Conservation (phyloP, 176 grass and related monocot species). For the Triticum urartu region DNA sequence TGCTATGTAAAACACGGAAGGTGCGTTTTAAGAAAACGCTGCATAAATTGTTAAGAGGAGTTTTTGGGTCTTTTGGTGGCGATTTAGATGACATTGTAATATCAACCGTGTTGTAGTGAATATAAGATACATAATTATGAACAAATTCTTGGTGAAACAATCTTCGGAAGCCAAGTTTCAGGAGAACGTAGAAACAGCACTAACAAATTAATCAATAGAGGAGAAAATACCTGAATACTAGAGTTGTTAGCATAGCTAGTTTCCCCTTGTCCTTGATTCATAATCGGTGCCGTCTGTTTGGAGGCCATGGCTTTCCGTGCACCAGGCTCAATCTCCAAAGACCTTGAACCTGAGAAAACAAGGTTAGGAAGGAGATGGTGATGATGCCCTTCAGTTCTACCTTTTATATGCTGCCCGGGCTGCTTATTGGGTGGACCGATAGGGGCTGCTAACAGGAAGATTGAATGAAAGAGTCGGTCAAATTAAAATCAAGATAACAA, state of each 20-base stretch:
- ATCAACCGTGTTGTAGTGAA: background rate
- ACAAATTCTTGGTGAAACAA: background rate
- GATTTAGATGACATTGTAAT: too few relatives aligned
- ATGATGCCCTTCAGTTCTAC: background rate
- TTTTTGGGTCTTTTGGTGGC: too few relatives aligned
- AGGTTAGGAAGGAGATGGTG: background rate
- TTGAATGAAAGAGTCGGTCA: background rate
- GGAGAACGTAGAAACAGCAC: background rate
- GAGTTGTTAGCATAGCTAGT: constrained; percentile 23
- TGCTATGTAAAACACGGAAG: too few relatives aligned
- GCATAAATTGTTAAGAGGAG: too few relatives aligned
- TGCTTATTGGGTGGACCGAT: background rate
- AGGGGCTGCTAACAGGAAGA: background rate
- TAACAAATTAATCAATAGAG: background rate
- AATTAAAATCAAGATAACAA: background rate
- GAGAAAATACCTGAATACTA: background rate
- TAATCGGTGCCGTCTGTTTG: background rate
- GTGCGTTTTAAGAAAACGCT: too few relatives aligned
- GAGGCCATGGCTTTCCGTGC: background rate
- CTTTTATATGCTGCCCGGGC: background rate
- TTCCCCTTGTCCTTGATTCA: constrained; percentile 18
- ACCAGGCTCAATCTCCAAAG: background rate
- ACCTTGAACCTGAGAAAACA: background rate
- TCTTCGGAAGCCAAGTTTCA: background rate
- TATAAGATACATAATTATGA: background rate